Conservation (phyloP, 1,284 basidiomycete genomes). For the Fistulinella cinereoalba region DNA sequence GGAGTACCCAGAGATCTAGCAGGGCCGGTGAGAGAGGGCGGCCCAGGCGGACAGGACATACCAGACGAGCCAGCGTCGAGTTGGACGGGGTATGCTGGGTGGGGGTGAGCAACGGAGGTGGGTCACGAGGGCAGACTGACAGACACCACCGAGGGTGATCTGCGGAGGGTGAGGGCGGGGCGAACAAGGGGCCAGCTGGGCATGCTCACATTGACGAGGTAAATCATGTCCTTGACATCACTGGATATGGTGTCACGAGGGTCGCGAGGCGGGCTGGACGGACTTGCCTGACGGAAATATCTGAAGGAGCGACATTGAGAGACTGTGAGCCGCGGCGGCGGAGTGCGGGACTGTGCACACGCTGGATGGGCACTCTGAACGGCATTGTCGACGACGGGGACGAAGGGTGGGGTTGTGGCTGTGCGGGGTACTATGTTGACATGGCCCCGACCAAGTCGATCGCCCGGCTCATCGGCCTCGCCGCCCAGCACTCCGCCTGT, state of each 20-base stretch:
- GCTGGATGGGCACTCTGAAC: conserved; percentile 40
- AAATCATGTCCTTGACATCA: conserved; percentile 70
- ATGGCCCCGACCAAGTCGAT: conserved; percentile 60
- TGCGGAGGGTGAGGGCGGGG: conserved; percentile 27
- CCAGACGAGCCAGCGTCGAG: conserved; percentile 82
- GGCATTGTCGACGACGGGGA: conserved; percentile 33
- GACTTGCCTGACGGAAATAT: conserved; percentile 42
- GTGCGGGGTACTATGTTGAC: neutral
- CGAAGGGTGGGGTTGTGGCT: conserved; percentile 14
- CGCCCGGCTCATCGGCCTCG: conserved; percentile 61
- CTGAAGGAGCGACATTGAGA: conserved; percentile 25
- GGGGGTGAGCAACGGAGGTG: neutral
- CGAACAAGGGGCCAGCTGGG: neutral
- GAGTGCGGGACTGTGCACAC: no score
- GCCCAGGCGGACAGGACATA: conserved; percentile 40
- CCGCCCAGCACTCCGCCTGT: conserved; percentile 68
- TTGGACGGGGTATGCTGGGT: conserved; percentile 62
- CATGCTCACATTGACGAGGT: conserved; percentile 64
- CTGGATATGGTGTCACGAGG: conserved; percentile 34
- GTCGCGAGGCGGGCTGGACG: neutral
- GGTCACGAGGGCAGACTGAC: conserved; percentile 39
- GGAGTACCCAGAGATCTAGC: conserved; percentile 72
- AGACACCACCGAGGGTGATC: conserved; percentile 59
- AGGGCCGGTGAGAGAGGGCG: neutral
- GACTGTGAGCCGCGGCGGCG: conserved; percentile 28